These are phyloP conservation scores for Trifolium dubium DNA, from an alignment of 306 rosid species.

Conservation along the genomic window DNA sequence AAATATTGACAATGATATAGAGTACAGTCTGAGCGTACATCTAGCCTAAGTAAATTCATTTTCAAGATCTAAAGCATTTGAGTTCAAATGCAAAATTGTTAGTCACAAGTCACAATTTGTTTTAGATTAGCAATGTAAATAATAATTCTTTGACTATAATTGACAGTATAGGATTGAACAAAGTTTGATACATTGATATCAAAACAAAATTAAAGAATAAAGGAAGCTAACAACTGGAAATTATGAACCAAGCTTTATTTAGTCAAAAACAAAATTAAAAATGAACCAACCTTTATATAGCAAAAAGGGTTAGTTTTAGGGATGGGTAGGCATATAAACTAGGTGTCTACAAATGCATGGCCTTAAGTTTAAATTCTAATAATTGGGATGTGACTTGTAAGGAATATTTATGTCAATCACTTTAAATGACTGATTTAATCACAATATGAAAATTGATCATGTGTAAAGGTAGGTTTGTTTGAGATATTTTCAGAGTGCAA, in stretches of 20 bases:
- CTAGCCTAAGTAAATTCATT: background rate
- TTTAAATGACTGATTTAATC: conserved; percentile 1
- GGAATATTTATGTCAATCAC: conserved; percentile 9
- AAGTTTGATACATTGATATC: background rate
- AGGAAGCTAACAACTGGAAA: background rate
- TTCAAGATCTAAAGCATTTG: background rate
- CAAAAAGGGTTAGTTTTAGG: background rate
- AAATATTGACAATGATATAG: background rate
- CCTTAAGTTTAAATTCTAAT: conserved; percentile 18
- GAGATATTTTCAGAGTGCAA: background rate
- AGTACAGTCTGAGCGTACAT: background rate
- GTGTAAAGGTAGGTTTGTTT: background rate
- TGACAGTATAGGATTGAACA: background rate
- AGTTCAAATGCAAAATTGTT: background rate
- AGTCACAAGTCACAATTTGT: background rate
- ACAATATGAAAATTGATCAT: background rate
- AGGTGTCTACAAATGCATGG: background rate
- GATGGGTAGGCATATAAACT: conserved; percentile 14
- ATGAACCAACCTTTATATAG: background rate
- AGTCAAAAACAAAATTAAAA: background rate
- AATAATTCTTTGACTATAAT: background rate
- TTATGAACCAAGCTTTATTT: background rate
- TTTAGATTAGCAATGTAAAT: background rate
- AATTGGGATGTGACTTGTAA: conserved; percentile 6
- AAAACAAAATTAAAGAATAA: background rate